Evolutionary conservation across 139 green algal species (phyloP).

Genomic region (Nannochloris sp.): DNA sequence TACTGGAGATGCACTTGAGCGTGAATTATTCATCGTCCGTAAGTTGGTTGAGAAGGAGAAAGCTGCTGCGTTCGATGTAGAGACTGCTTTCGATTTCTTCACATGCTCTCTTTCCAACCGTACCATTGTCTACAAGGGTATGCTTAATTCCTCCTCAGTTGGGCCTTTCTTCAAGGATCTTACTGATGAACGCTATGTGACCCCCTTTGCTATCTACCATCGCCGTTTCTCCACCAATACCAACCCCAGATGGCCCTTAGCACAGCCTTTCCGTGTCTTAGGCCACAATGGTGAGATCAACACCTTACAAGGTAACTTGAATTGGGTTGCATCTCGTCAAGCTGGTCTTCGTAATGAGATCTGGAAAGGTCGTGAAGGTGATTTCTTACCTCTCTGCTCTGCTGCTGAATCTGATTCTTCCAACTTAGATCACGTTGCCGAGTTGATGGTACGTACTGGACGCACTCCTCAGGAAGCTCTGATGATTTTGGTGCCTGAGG

Average conservation of each 20-base stretch:
- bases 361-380: constrained; percentile 84
- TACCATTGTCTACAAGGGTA: constrained; percentile 97
- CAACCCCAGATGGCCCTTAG: constrained; percentile 95
- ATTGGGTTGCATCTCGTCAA: constrained; percentile 95
- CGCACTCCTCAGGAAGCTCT: constrained; percentile 66
- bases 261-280: constrained; percentile 96
- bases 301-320: constrained; percentile 98
- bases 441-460: constrained; percentile 85
- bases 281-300: constrained; percentile 99
- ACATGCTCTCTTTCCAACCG: constrained; percentile 79
- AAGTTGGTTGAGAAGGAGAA: constrained; percentile 88
- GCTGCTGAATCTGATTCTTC: constrained; percentile 79
- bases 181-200: constrained; percentile 68
- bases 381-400: constrained; percentile 83
- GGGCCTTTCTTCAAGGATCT: constrained; percentile 90
- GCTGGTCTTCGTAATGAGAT: constrained; percentile 72
- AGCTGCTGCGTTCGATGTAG: constrained; percentile 26
- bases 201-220: constrained; percentile 97
- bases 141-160: constrained; percentile 45
- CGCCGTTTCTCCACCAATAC: constrained; percentile 99
- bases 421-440: constrained; percentile 94
- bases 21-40: constrained; percentile 88
- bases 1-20: constrained; percentile 82
- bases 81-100: constrained; percentile 74
- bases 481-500: constrained; percentile 96